phyloP scores from a whole-genome alignment of 129 eudicot species.

The Chrysanthemum seticuspe region DNA sequence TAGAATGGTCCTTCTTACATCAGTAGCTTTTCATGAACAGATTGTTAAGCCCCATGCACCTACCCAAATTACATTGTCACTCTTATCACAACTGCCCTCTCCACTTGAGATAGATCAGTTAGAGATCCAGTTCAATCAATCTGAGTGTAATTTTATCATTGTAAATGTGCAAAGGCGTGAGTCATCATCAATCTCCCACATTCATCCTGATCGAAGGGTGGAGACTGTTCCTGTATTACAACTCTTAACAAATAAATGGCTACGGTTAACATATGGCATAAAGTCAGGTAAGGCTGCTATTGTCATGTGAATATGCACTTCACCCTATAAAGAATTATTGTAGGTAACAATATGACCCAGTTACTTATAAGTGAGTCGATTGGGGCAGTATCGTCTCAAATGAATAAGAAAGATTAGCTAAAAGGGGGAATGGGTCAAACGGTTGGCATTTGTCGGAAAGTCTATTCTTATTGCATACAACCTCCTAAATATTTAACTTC shows the following conservation, averaged over 20 bases:
- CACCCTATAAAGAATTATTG: neutral
- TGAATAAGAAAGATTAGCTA: neutral
- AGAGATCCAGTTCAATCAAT: slow-evolving; percentile 90
- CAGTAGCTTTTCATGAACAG: slow-evolving; percentile 96
- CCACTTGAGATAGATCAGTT: slow-evolving; percentile 82
- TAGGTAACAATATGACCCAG: neutral
- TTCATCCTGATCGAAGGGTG: slow-evolving; percentile 70
- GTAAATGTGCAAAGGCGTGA: slow-evolving; percentile 66
- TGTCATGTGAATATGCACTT: neutral
- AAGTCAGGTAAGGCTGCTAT: slow-evolving; percentile 57
- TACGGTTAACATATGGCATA: slow-evolving; percentile 76
- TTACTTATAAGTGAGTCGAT: neutral
- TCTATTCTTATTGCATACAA: neutral
- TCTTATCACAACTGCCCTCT: slow-evolving; percentile 77
- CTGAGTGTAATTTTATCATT: slow-evolving; percentile 83
- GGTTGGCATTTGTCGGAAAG: neutral
- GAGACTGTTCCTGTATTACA: slow-evolving; percentile 70
- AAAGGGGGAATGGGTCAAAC: neutral
- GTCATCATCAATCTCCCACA: slow-evolving; percentile 46
- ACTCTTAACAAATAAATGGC: slow-evolving; percentile 78
- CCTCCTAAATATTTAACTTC: neutral
- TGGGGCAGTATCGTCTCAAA: neutral
- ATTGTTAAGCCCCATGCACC: slow-evolving; percentile 76
- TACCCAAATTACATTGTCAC: slow-evolving; percentile 63
- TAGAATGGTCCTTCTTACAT: slow-evolving; percentile 78